Evolutionary conservation across 2,329 filamentous ascomycete genomes (phyloP), one percentile per base, ranked within the genome.

Genomic region (Colletotrichum sp.): DNA sequence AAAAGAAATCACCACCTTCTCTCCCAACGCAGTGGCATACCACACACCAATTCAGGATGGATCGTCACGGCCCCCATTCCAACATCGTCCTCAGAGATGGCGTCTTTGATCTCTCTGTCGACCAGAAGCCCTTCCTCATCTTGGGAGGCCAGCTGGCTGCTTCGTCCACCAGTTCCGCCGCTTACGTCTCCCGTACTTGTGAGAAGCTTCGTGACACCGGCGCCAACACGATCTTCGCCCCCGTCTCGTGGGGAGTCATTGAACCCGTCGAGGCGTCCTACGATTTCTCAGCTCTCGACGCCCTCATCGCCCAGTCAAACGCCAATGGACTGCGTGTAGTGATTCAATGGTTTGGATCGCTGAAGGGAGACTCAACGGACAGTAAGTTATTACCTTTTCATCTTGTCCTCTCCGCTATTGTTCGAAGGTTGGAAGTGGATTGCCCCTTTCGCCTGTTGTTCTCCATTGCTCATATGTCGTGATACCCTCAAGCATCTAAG

Each of bases 151-250:
- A 84, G 75, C 79, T 83, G 8, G 80, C 82, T 15, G 81, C 83
- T 68, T 84, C 81, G 6, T 82, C 82, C 11, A 22, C 48, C 25
- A 73, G 28, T 2, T 70, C 71, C 1, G 36, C 44, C 4, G 13
- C 13, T 4, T 82, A 79, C 69, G 83, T 83, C 82, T 39, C 67
- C 6, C 63, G 69, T 2, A 71, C 81, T 8, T 82, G 79, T 78
- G 77, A 75, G 4, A 75, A 77, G 36, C 77, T 84, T 74, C 76
- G 68, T 34, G 76, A 70, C 12, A 74, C 72, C 19, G 77, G 80
- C 52, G 76, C 82, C 75, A 84, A 84, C 73, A 84, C 83, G 0
- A 67, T 83, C 4, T 78, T 83, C 3, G 80, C 81, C 2, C 78
- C 74, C 8, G 79, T 84, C 2, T 78, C 81, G 1, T 84, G 82